Conservation (phyloP, 192 early-diverging fungal species). For the Dissophora ornata region DNA sequence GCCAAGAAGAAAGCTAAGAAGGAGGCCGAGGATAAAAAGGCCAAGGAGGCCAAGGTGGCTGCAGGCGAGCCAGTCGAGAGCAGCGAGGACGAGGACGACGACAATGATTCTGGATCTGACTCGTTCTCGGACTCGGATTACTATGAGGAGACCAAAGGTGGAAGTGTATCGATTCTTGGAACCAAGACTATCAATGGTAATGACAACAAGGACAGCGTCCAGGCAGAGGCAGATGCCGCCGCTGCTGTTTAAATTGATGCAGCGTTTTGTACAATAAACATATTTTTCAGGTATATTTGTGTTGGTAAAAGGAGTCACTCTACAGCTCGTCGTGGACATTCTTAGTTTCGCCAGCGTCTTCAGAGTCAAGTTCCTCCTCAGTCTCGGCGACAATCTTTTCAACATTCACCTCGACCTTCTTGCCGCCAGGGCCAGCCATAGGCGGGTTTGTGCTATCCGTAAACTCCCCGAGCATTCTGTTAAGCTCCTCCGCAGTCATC, state of each 20-base stretch:
- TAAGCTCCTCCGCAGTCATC: constrained; percentile 45
- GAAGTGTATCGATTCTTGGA: not conserved
- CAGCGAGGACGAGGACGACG: constrained; percentile 18
- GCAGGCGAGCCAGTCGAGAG: constrained; percentile 32
- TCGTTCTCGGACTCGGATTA: constrained; percentile 41
- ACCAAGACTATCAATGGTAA: not conserved
- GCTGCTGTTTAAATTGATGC: constrained; percentile 3
- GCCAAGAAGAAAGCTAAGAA: constrained; percentile 43
- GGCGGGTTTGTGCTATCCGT: constrained; percentile 52
- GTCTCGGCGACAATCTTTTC: constrained; percentile 46
- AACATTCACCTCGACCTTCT: constrained; percentile 46
- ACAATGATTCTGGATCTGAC: constrained; percentile 22
- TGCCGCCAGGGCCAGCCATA: constrained; percentile 14
- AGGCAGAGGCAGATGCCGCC: constrained; percentile 12
- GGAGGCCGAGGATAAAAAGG: constrained; percentile 36
- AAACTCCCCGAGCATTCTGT: constrained; percentile 48
- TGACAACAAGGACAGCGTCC: not conserved
- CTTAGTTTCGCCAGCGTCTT: constrained; percentile 15
- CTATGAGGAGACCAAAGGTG: constrained; percentile 23
- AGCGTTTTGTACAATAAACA: not conserved
- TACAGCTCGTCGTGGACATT: constrained; percentile 56
- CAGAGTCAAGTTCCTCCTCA: constrained; percentile 49
- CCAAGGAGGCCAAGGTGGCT: constrained; percentile 30
- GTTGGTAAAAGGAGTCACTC: too few species aligned
- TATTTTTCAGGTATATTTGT: too few species aligned